Evolutionary conservation across 2,329 filamentous ascomycete species (phyloP).

Genomic region (Stemphylium lycopersici): DNA sequence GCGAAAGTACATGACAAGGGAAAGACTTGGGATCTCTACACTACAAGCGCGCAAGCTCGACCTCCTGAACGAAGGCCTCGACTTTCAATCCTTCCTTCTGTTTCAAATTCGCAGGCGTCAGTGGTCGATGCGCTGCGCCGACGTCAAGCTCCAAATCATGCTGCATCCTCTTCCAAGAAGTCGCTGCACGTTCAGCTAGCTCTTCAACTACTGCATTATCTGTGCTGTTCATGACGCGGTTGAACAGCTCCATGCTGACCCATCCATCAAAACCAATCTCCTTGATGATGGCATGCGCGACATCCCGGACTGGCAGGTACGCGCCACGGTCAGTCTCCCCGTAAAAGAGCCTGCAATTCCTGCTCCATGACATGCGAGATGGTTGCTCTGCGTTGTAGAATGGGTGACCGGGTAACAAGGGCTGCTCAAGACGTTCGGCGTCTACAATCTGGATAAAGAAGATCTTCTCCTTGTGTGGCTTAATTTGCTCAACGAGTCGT

Average conservation of each 20-base stretch:
- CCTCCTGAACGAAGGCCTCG: neutral
- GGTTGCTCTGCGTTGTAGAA: conserved; percentile 66
- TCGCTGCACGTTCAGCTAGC: conserved; percentile 59
- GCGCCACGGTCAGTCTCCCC: conserved; percentile 67
- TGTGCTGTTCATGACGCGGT: conserved; percentile 62
- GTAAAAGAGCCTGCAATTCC: conserved; percentile 75
- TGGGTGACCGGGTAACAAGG: conserved; percentile 63
- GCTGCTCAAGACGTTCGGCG: conserved; percentile 66
- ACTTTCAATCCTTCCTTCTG: neutral
- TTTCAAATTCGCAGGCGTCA: neutral
- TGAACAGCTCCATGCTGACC: conserved; percentile 75
- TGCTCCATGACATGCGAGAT: conserved; percentile 76
- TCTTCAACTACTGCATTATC: conserved; percentile 60
- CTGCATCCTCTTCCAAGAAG: conserved; percentile 59
- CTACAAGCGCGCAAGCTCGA: conserved; percentile 13
- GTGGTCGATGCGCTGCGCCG: neutral
- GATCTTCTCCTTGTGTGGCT: conserved; percentile 64
- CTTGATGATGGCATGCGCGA: conserved; percentile 67
- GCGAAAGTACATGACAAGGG: neutral
- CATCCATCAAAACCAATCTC: conserved; percentile 71
- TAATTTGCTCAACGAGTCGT: conserved; percentile 59
- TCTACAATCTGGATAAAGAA: conserved; percentile 82
- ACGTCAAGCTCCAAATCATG: conserved; percentile 42
- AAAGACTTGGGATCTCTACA: neutral
- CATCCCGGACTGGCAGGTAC: conserved; percentile 69